phyloP scores from a whole-genome alignment of 2,329 filamentous ascomycete species.

The Diaporthe vexans region DNA sequence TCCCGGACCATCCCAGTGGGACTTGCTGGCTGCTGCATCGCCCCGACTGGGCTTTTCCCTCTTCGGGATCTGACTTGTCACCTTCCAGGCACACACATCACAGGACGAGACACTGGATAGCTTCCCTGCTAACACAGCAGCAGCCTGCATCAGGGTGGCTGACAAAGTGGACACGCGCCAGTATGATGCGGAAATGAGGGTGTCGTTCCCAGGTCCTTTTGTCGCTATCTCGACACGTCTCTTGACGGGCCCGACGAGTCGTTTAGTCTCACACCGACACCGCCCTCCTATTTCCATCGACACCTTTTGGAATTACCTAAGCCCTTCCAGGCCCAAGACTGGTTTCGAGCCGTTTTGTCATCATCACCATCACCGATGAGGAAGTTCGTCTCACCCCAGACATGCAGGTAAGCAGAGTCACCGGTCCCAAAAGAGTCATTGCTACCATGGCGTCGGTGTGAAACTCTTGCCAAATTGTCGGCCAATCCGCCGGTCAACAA shows the following conservation, averaged over 20 bases:
- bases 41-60: slow-evolving; percentile 18
- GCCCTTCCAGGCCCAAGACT: slow-evolving; percentile 27
- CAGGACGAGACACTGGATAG: neutral
- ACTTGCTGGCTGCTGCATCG: slow-evolving; percentile 1
- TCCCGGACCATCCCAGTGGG: slow-evolving; percentile 26
- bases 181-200: neutral
- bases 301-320: slow-evolving; percentile 34
- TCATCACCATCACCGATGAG: slow-evolving; percentile 29
- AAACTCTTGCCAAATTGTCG: slow-evolving; percentile 9
- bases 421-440: slow-evolving; percentile 30
- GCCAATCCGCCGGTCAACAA: slow-evolving; percentile 31
- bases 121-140: neutral
- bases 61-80: slow-evolving; percentile 16
- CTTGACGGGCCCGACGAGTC: neutral
- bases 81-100: neutral
- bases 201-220: slow-evolving; percentile 9
- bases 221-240: neutral
- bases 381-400: slow-evolving; percentile 30
- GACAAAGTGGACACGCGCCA: slow-evolving; percentile 20
- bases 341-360: slow-evolving; percentile 33
- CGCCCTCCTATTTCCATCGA: slow-evolving; percentile 10
- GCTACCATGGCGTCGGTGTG: slow-evolving; percentile 11
- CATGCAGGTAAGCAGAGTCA: slow-evolving; percentile 38
- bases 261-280: slow-evolving; percentile 31
- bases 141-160: slow-evolving; percentile 26